A percentile compares a stretch with the other conserved stretches of the same genome.
Evolutionary conservation across 2,329 filamentous ascomycete genomes (phyloP).

Genomic region (Aspergillus phoenicis): DNA sequence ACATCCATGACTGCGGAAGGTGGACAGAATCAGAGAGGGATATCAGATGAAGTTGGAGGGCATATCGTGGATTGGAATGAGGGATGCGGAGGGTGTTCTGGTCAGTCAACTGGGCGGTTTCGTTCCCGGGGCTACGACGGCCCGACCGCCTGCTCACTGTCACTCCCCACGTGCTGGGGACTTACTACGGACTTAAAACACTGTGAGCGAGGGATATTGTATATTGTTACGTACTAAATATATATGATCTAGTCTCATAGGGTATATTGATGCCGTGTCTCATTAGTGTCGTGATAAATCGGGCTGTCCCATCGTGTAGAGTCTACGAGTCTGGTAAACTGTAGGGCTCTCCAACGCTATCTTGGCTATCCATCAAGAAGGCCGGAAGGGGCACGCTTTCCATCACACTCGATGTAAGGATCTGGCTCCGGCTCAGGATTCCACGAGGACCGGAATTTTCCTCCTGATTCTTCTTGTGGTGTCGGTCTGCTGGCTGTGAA

Average conservation of each 20-base stretch:
- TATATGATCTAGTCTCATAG: not conserved
- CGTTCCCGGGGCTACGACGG: conserved; percentile 30
- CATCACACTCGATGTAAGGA: conserved; percentile 47
- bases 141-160: conserved; percentile 29
- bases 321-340: conserved; percentile 27
- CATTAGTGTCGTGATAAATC: not conserved
- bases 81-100: conserved; percentile 3
- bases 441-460: conserved; percentile 20
- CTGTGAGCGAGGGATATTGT: no score
- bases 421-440: conserved; percentile 38
- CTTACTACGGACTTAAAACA: not conserved
- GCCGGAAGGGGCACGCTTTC: conserved; percentile 46
- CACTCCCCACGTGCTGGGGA: not conserved
- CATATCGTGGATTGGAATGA: not conserved
- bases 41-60: conserved; percentile 4
- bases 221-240: not conserved
- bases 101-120: conserved; percentile 12
- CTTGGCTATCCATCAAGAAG: conserved; percentile 43
- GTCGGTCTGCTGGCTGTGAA: conserved; percentile 39
- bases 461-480: conserved; percentile 17
- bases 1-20: conserved; percentile 71
- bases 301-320: not conserved
- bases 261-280: not conserved
- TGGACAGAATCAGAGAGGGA: conserved; percentile 12
- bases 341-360: conserved; percentile 43